Conservation (phyloP, 257 asterid genomes). For the Ajuga chamaepitys region DNA sequence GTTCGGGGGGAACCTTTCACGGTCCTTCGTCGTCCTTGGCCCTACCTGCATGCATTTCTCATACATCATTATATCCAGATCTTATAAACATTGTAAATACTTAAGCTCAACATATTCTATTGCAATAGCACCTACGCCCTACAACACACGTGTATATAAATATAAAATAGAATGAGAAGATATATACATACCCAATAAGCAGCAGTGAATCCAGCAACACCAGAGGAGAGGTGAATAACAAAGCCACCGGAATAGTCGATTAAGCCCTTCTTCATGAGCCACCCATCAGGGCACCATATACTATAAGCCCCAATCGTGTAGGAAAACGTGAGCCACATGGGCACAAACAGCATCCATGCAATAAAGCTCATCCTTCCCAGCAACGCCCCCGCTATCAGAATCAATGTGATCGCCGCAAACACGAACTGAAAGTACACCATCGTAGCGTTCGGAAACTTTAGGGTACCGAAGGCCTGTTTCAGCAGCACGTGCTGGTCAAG, state of each 20-base stretch:
- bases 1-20: slow-evolving; percentile 68
- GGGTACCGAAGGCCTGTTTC: slow-evolving; percentile 15
- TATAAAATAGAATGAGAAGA: not conserved
- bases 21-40: slow-evolving; percentile 49
- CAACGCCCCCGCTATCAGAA: slow-evolving; percentile 60
- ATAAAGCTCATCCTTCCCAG: slow-evolving; percentile 70
- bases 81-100: too few relatives aligned
- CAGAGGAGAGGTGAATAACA: slow-evolving; percentile 75
- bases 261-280: slow-evolving; percentile 49
- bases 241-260: slow-evolving; percentile 76
- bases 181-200: slow-evolving; percentile 65
- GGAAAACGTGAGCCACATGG: slow-evolving; percentile 72
- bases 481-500: slow-evolving; percentile 42
- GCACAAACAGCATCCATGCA: slow-evolving; percentile 87
- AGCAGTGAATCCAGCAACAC: slow-evolving; percentile 78
- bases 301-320: slow-evolving; percentile 63
- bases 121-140: too few relatives aligned
- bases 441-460: slow-evolving; percentile 51
- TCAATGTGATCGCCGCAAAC: slow-evolving; percentile 74
- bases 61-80: too few relatives aligned
- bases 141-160: too few relatives aligned
- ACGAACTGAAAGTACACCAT: slow-evolving; percentile 82
- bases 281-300: slow-evolving; percentile 66
- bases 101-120: too few relatives aligned
- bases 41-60: slow-evolving; percentile 65